These are phyloP conservation scores for Mrakia blollopis DNA, from an alignment of 768 basidiomycete genomes.

Conservation along the genomic window DNA sequence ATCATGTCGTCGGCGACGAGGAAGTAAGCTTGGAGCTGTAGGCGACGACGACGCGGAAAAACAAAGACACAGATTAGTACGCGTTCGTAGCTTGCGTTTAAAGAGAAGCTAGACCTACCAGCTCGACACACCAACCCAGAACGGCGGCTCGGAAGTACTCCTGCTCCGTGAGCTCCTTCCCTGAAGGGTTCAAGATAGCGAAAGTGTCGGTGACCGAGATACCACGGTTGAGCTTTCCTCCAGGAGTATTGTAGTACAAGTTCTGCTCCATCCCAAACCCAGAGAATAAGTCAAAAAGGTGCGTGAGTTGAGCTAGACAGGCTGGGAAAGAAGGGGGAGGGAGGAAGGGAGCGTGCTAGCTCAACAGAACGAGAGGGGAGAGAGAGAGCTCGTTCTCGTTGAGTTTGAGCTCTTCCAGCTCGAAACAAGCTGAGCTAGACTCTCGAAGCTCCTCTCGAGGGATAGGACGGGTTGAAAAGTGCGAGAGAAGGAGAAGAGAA, in stretches of 20 bases:
- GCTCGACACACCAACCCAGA: slow-evolving; percentile 91
- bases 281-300: not conserved
- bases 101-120: slow-evolving; percentile 56
- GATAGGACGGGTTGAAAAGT: not conserved
- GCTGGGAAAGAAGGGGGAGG: slow-evolving; percentile 8
- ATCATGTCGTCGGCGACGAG: slow-evolving; percentile 96
- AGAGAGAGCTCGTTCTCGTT: not conserved
- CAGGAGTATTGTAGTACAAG: slow-evolving; percentile 89
- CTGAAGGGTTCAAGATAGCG: slow-evolving; percentile 61
- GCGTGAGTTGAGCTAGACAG: not conserved
- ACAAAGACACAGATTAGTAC: not conserved
- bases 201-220: slow-evolving; percentile 90
- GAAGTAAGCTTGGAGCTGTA: slow-evolving; percentile 93
- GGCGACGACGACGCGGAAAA: not conserved
- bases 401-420: not conserved
- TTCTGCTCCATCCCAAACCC: slow-evolving; percentile 51
- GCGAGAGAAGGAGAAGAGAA: not conserved
- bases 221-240: slow-evolving; percentile 95
- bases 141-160: slow-evolving; percentile 86
- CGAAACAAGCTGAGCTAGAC: not conserved
- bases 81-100: not conserved
- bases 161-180: slow-evolving; percentile 56
- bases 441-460: not conserved
- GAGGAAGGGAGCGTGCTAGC: not conserved
- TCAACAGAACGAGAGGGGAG: not conserved